These are phyloP conservation scores for Monosporascus cannonballus DNA, from an alignment of 2,329 filamentous ascomycete genomes.

Conservation along the genomic window DNA sequence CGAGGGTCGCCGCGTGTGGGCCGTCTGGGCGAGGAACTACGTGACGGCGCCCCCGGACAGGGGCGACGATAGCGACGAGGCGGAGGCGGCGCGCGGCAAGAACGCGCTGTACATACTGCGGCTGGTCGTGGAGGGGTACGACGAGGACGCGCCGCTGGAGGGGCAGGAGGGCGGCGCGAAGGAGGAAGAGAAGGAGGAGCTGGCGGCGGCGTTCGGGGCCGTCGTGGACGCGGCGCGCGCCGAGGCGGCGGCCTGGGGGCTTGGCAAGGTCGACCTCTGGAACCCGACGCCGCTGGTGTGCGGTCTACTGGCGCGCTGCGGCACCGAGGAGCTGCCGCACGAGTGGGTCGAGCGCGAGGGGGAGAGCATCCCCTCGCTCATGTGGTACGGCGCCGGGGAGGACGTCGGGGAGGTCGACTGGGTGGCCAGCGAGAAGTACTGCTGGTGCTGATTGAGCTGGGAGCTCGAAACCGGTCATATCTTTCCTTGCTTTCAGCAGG, in stretches of 20 bases:
- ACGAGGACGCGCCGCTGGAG: conserved; percentile 12
- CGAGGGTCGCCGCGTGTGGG: conserved; percentile 60
- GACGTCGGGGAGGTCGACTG: conserved; percentile 54
- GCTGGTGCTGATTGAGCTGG: conserved; percentile 56
- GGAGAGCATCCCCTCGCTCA: conserved; percentile 65
- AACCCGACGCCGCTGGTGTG: conserved; percentile 59
- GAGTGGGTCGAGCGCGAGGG: conserved; percentile 49
- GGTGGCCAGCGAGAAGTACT: conserved; percentile 72
- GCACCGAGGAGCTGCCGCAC: conserved; percentile 35
- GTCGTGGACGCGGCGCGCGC: conserved; percentile 61
- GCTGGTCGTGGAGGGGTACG: conserved; percentile 51
- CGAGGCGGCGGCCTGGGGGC: conserved; percentile 66
- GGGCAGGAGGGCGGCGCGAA: no score
- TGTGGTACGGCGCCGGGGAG: conserved; percentile 57
- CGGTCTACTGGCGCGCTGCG: conserved; percentile 39
- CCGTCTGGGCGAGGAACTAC: conserved; percentile 64
- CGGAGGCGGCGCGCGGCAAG: conserved; percentile 39
- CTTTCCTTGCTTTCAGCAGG: no score
- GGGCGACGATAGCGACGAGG: conserved; percentile 27
- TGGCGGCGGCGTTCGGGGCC: conserved; percentile 49
- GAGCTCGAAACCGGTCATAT: no score
- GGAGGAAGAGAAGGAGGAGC: conserved; percentile 27
- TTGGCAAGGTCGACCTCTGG: conserved; percentile 72
- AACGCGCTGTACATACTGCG: conserved; percentile 67
- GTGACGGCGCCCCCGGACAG: conserved; percentile 31